Base-by-base conservation (phyloP, 139 green algal genomes). In the Astrephomene gubernaculifera region DNA sequence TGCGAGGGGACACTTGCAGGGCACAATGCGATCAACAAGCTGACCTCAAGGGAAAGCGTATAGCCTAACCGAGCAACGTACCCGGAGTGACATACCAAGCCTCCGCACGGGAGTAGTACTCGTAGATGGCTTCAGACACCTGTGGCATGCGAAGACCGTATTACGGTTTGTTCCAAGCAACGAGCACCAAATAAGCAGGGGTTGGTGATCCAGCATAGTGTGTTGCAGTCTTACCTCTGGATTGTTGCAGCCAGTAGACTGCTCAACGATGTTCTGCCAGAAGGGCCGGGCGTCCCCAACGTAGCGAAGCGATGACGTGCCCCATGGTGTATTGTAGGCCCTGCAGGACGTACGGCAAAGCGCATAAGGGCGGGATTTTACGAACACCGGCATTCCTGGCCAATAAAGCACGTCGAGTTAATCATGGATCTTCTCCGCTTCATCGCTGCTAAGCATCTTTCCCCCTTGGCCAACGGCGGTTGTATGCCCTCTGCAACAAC, bases 281-380 rank as follows among this genome's bases (percentile, higher is more conserved):
- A 97, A 97, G 29, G 87, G 86, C 6, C 92, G 79, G 0, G 87
- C 95, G 67, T 98, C 95, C 12, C 92, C 95, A 2, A 96, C 93
- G 67, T 97, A 98, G 2, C 95, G 79, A 36, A 98, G 27, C 38
- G 57, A 39, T 1, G 33, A 29, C 12, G 9, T 14, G 3, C 10
- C 17, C 75, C 75, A 82, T 4, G 95, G 95, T 35, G 78, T 92
- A 60, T 93, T 94, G 87, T 97, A 98, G 0, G 95, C 93, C 21
- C 90, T 90, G 75, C 64, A 67, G 24, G 33, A n/a, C n/a, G n/a
- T n/a, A n/a, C n/a, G n/a, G n/a, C n/a, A n/a, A n/a, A n/a, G n/a
- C n/a, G n/a, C n/a, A n/a, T n/a, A n/a, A n/a, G n/a, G n/a, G n/a
- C n/a, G n/a, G n/a, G n/a, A n/a, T n/a, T n/a, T n/a, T n/a, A n/a